These are phyloP conservation scores for Phytophthora agathidicida DNA, from an alignment of 352 stramenopile genomes.

Conservation along the genomic window DNA sequence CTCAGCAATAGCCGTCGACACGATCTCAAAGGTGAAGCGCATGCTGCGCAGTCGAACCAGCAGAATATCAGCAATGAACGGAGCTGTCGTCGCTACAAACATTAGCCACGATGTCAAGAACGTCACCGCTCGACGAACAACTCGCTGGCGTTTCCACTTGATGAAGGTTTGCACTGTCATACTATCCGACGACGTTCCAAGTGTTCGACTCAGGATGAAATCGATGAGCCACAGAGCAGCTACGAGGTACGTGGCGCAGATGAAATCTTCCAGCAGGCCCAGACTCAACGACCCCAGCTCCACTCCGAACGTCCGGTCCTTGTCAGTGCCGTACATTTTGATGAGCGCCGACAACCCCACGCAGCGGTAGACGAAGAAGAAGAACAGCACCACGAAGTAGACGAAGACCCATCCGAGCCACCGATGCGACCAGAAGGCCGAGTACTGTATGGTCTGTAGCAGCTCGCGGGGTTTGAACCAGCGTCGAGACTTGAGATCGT, in stretches of 20 bases:
- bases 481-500: conserved; percentile 1
- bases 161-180: conserved; percentile 30
- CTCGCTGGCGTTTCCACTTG: conserved; percentile 28
- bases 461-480: conserved; percentile 19
- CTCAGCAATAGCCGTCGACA: conserved; percentile 30
- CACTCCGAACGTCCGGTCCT: conserved; percentile 14
- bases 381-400: conserved; percentile 18
- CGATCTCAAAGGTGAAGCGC: conserved; percentile 39
- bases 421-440: conserved; percentile 18
- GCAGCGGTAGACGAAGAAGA: conserved; percentile 31
- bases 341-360: conserved; percentile 15
- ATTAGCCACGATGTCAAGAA: conserved; percentile 25
- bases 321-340: conserved; percentile 27
- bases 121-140: conserved; percentile 21
- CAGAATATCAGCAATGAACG: conserved; percentile 30
- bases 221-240: conserved; percentile 36
- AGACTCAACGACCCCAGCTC: conserved; percentile 23
- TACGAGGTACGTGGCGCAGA: conserved; percentile 39
- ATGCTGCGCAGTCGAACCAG: conserved; percentile 33
- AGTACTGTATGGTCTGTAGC: conserved; percentile 12
- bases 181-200: conserved; percentile 17
- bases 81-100: conserved; percentile 22
- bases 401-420: conserved; percentile 31
- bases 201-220: conserved; percentile 6
- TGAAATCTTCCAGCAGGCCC: conserved; percentile 30